Evolutionary conservation across 2,329 filamentous ascomycete genomes (phyloP), one percentile per base, ranked within the genome.

Genomic region (Coniella lustricola): DNA sequence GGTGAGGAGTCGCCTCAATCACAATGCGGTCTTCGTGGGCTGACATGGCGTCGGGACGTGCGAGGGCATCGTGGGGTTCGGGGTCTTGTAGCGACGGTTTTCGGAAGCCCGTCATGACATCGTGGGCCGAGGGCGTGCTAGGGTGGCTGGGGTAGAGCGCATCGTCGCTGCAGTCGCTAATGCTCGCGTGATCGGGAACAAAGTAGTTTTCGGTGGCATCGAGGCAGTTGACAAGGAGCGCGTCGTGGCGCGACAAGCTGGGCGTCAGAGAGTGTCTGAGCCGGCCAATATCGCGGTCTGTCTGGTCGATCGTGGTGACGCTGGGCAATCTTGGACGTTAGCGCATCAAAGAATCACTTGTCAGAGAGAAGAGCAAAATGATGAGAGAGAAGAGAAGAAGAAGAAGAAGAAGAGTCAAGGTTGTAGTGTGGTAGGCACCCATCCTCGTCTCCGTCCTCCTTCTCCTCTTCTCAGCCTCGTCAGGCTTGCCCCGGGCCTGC

Each of bases 131-230:
- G 4, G 50, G 39, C 13, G 47, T 46, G 9, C 40, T 43, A 14
- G 41, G 42, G 10, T 37, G 16, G 4, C 31, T 37, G 17, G 31
- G 31, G 5, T 16, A 38, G 4, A 25, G 46, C 5, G 38, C 29
- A 33, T 31, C 35, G 10, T 35, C 35, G 17, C 18, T 48, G 12
- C 22, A 31, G 38, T 33, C 14, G 16, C 21, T 42, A 2, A 29
- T 32, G 17, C 12, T 33, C 16, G 25, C 16, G 25, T 42, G 25
- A 17, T 32, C 40, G 13, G 29, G 7, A 5, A 31, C 20, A 3
- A 46, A 20, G n/a, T 44, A 46, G 12, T 38, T 36, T 43, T 52
- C 47, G 10, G 46, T 47, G 2, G 49, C 47, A n/a, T 52, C 38
- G 4, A 52, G 37, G 33, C 50, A 52, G 22, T 33, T 36, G 3